phyloP scores from a whole-genome alignment of 2,329 filamentous ascomycete genomes.

The Talaromyces amestolkiae region DNA sequence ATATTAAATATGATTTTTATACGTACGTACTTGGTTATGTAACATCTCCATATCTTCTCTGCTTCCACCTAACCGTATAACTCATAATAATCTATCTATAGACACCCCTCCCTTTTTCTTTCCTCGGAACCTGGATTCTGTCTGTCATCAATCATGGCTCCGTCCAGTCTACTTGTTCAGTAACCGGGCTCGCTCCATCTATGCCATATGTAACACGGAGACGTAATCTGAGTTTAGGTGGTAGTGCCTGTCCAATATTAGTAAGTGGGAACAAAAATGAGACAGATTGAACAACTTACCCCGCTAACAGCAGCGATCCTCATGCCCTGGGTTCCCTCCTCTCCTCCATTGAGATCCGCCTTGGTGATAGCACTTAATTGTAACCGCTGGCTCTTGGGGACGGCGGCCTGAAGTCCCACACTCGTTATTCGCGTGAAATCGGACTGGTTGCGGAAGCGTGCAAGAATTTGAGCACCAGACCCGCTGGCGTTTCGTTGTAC shows the following conservation, averaged over 20 bases:
- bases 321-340: conserved; percentile 88
- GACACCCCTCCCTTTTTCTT: not conserved
- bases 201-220: conserved; percentile 79
- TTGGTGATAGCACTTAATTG: conserved; percentile 88
- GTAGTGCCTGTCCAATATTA: conserved; percentile 59
- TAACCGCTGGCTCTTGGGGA: conserved; percentile 93
- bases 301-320: conserved; percentile 79
- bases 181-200: conserved; percentile 66
- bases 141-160: conserved; percentile 57
- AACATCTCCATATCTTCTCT: not conserved
- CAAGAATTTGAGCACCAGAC: conserved; percentile 70
- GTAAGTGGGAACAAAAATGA: not conserved
- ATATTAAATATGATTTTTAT: conserved; percentile 11
- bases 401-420: conserved; percentile 87
- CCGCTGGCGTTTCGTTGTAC: conserved; percentile 71
- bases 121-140: not conserved
- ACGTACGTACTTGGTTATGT: conserved; percentile 13
- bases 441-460: conserved; percentile 77
- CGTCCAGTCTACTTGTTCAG: conserved; percentile 95
- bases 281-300: conserved; percentile 57
- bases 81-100: conserved; percentile 5
- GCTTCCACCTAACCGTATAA: not conserved
- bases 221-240: conserved; percentile 70
- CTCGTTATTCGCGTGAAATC: conserved; percentile 64
- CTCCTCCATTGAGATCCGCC: conserved; percentile 69